These are phyloP conservation scores for Apiotrichum laibachii DNA, from an alignment of 1,284 basidiomycete species.

Conservation along the genomic window DNA sequence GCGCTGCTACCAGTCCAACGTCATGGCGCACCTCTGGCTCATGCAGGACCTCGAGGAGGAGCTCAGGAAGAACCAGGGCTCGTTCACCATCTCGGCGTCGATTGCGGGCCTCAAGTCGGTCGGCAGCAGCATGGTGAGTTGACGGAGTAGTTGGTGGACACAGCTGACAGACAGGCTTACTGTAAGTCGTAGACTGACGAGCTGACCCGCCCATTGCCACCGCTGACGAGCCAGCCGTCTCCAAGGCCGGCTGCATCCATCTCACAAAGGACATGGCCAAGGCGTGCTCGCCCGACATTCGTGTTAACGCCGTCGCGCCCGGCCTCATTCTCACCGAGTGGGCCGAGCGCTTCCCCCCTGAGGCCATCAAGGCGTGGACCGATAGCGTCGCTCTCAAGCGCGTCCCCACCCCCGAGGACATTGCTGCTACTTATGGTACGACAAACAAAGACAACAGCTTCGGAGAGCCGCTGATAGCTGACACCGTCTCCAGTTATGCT, in stretches of 20 bases:
- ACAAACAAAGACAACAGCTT: too few relatives aligned
- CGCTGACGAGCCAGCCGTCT: slow-evolving; percentile 18
- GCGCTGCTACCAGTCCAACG: slow-evolving; percentile 26
- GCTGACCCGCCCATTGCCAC: too few relatives aligned
- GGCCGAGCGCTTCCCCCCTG: slow-evolving; percentile 23
- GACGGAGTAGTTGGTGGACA: neutral
- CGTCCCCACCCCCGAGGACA: slow-evolving; percentile 21
- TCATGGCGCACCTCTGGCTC: slow-evolving; percentile 29
- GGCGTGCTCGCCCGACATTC: slow-evolving; percentile 22
- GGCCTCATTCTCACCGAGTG: slow-evolving; percentile 32
- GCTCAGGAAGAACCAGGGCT: slow-evolving; percentile 23
- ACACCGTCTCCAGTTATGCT: slow-evolving; percentile 10
- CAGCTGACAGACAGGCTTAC: neutral
- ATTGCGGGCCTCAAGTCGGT: slow-evolving; percentile 23
- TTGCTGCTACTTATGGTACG: slow-evolving; percentile 16
- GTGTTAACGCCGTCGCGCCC: slow-evolving; percentile 28
- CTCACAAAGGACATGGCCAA: slow-evolving; percentile 27
- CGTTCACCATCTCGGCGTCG: slow-evolving; percentile 23
- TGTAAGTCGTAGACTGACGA: neutral
- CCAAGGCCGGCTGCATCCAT: slow-evolving; percentile 28
- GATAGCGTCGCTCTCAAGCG: slow-evolving; percentile 15
- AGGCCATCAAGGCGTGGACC: slow-evolving; percentile 14
- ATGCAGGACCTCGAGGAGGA: slow-evolving; percentile 26
- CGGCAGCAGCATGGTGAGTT: slow-evolving; percentile 30
- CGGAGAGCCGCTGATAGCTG: neutral